phyloP scores from a whole-genome alignment of 2,329 filamentous ascomycete species.

The Chalaropsis thielavioides region DNA sequence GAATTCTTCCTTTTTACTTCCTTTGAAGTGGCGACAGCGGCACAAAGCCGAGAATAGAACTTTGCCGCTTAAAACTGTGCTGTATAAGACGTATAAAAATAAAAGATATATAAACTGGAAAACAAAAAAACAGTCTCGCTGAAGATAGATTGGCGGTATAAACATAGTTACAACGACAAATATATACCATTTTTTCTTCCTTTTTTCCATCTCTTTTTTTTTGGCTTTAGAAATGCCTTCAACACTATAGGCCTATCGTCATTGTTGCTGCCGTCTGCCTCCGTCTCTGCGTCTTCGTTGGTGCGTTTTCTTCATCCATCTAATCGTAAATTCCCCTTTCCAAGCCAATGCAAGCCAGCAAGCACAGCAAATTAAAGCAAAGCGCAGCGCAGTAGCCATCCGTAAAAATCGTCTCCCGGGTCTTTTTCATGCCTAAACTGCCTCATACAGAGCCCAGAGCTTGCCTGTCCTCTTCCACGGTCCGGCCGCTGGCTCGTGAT shows the following conservation, averaged over 20 bases:
- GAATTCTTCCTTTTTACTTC: not conserved
- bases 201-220: not conserved
- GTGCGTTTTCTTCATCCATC: not conserved
- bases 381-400: not conserved
- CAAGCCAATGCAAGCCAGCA: not conserved
- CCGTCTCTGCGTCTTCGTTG: not conserved
- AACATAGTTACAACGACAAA: not conserved
- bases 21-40: not conserved
- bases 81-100: not conserved
- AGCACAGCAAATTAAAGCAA: not conserved
- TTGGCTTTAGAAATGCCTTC: not conserved
- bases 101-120: not conserved
- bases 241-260: not conserved
- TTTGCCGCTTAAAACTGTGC: not conserved
- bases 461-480: not conserved
- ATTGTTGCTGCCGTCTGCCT: not conserved
- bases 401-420: not conserved
- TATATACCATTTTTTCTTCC: not conserved
- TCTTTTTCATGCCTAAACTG: not conserved
- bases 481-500: not conserved
- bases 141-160: not conserved
- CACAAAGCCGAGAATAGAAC: constrained; percentile 3
- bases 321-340: not conserved
- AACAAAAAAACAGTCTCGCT: not conserved
- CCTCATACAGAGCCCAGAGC: not conserved